These are phyloP conservation scores for Erysiphe pulchra DNA, from an alignment of 2,329 filamentous ascomycete genomes.

Conservation along the genomic window DNA sequence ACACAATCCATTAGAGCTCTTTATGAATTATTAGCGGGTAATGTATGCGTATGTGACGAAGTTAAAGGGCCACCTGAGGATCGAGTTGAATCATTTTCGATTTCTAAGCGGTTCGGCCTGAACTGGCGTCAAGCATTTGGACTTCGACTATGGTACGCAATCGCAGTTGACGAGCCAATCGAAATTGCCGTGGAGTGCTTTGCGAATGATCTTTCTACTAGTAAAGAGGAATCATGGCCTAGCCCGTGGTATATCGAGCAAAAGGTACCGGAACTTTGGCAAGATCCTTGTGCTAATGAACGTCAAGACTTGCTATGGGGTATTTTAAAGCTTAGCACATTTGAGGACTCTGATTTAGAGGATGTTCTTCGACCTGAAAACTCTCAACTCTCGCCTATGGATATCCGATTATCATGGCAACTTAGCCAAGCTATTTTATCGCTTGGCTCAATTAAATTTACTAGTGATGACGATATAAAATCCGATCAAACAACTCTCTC, in stretches of 20 bases:
- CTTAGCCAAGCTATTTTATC: slow-evolving; percentile 39
- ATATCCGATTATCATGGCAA: slow-evolving; percentile 63
- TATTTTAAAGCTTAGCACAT: slow-evolving; percentile 55
- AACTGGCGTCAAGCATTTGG: slow-evolving; percentile 91
- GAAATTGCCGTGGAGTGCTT: slow-evolving; percentile 49
- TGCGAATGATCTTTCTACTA: slow-evolving; percentile 43
- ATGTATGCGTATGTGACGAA: slow-evolving; percentile 62
- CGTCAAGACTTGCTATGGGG: slow-evolving; percentile 70
- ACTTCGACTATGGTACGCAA: slow-evolving; percentile 72
- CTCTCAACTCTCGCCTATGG: slow-evolving; percentile 46
- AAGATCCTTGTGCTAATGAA: slow-evolving; percentile 27
- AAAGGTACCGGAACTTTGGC: slow-evolving; percentile 30
- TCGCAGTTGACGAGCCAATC: slow-evolving; percentile 39
- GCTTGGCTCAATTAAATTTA: slow-evolving; percentile 24
- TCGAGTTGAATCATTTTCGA: slow-evolving; percentile 50
- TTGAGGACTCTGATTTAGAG: slow-evolving; percentile 33
- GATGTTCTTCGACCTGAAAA: slow-evolving; percentile 52
- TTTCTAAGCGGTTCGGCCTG: slow-evolving; percentile 61
- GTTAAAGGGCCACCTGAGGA: slow-evolving; percentile 55
- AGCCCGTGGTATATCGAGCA: slow-evolving; percentile 44
- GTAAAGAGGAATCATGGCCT: slow-evolving; percentile 42
- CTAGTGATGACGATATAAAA: slow-evolving; percentile 27
- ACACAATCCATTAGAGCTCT: slow-evolving; percentile 59
- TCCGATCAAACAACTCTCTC: slow-evolving; percentile 39
- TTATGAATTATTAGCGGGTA: slow-evolving; percentile 73